A percentile compares a stretch with the other conserved stretches of the same genome.
Evolutionary conservation across 116 monocot genomes (phyloP).

Genomic region (Phalaenopsis hybrid): DNA sequence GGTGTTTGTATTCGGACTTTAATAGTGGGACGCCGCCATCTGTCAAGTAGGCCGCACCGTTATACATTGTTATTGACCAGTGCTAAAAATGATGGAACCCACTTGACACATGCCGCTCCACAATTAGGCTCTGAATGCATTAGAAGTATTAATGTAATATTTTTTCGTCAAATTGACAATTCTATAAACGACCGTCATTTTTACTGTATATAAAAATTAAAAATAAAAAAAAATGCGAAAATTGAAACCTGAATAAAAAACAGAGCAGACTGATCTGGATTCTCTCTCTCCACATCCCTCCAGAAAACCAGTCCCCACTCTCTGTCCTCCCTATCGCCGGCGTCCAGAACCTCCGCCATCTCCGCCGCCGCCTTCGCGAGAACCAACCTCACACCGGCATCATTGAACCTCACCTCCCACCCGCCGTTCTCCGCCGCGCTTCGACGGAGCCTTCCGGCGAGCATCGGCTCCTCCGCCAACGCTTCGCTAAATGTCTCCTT

Average conservation of each 20-base stretch:
- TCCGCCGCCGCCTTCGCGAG: constrained; percentile 46
- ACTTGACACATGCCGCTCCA: too few species aligned
- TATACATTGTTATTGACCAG: too few species aligned
- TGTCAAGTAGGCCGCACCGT: too few species aligned
- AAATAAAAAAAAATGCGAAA: too few species aligned
- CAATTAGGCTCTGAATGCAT: too few species aligned
- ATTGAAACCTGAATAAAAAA: constrained; percentile 50
- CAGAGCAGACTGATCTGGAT: constrained; percentile 38
- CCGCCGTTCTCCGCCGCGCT: constrained; percentile 23
- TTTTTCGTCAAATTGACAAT: too few species aligned
- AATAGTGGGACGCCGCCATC: too few species aligned
- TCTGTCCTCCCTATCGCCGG: constrained; percentile 15
- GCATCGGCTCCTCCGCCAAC: constrained; percentile 32
- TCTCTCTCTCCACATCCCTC: constrained; percentile 34
- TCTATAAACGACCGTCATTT: too few species aligned
- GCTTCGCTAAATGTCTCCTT: constrained; percentile 62
- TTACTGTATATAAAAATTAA: too few species aligned
- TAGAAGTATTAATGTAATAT: too few species aligned
- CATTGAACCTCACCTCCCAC: constrained; percentile 55
- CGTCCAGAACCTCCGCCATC: constrained; percentile 46
- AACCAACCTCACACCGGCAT: constrained; percentile 62
- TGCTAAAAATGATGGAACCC: too few species aligned
- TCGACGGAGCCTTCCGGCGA: constrained; percentile 55
- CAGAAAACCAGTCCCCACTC: constrained; percentile 48
- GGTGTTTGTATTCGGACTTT: too few species aligned